phyloP scores from a whole-genome alignment of 192 early-diverging fungal species.

The Bifiguratus adelaidae region DNA sequence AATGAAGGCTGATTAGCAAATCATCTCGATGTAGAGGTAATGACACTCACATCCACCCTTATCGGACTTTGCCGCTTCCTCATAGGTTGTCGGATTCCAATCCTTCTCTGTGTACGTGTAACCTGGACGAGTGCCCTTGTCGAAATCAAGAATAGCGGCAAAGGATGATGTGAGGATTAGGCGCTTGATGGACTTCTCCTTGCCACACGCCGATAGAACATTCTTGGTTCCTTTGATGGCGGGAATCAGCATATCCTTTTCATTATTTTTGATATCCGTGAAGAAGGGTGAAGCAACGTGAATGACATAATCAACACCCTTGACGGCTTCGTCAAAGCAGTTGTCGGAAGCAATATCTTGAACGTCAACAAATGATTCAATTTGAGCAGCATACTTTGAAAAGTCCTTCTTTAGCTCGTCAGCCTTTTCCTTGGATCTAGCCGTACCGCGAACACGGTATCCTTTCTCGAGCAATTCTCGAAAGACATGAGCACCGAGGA shows the following conservation, averaged over 20 bases:
- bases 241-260: not conserved
- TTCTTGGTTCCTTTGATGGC: constrained; percentile 1
- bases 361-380: not conserved
- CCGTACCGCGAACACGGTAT: not conserved
- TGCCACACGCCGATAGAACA: not conserved
- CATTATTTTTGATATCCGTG: too few species aligned
- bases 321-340: not conserved
- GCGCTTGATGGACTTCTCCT: not conserved
- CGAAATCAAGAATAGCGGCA: not conserved
- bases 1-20: too few species aligned
- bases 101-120: constrained; percentile 4
- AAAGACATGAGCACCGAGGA: not conserved
- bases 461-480: not conserved
- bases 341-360: not conserved
- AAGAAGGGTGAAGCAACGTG: constrained; percentile 1
- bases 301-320: constrained; percentile 1
- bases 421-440: not conserved
- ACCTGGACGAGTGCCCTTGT: not conserved
- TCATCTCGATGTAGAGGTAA: too few species aligned
- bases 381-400: not conserved
- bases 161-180: constrained; percentile 1
- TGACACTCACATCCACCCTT: too few species aligned
- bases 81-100: not conserved
- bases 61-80: too few species aligned
- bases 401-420: not conserved